phyloP scores from a whole-genome alignment of 2,329 filamentous ascomycete species.

The Aspergillus flavus region DNA sequence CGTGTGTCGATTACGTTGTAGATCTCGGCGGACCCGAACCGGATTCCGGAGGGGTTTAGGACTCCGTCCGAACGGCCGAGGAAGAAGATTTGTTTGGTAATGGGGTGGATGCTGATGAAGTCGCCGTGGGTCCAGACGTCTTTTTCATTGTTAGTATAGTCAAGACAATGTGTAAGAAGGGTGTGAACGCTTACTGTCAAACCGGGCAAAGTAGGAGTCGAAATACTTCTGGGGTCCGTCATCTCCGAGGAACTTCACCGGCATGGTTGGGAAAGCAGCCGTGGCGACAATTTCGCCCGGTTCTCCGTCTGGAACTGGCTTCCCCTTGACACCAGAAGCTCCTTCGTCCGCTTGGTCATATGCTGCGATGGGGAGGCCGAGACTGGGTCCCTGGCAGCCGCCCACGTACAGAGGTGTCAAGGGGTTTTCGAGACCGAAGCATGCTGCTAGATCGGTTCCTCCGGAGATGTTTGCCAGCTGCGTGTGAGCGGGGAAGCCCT shows the following conservation, averaged over 20 bases:
- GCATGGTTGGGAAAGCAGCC: conserved; percentile 73
- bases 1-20: conserved; percentile 66
- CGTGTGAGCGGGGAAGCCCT: conserved; percentile 66
- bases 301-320: conserved; percentile 62
- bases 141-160: neutral
- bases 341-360: conserved; percentile 61
- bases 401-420: conserved; percentile 67
- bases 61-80: conserved; percentile 65
- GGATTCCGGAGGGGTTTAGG: conserved; percentile 76
- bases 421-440: conserved; percentile 59
- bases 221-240: conserved; percentile 59
- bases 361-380: conserved; percentile 58
- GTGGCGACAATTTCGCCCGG: conserved; percentile 76
- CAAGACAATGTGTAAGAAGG: neutral
- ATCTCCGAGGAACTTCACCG: conserved; percentile 63
- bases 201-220: conserved; percentile 60
- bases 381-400: conserved; percentile 56
- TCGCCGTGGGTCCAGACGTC: conserved; percentile 70
- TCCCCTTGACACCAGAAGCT: conserved; percentile 47
- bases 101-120: conserved; percentile 71
- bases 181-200: conserved; percentile 41
- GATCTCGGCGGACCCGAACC: conserved; percentile 80
- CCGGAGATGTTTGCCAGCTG: conserved; percentile 76
- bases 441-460: conserved; percentile 69
- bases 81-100: conserved; percentile 57